phyloP scores from a whole-genome alignment of 441 rosid species.

The Populus hybrid region DNA sequence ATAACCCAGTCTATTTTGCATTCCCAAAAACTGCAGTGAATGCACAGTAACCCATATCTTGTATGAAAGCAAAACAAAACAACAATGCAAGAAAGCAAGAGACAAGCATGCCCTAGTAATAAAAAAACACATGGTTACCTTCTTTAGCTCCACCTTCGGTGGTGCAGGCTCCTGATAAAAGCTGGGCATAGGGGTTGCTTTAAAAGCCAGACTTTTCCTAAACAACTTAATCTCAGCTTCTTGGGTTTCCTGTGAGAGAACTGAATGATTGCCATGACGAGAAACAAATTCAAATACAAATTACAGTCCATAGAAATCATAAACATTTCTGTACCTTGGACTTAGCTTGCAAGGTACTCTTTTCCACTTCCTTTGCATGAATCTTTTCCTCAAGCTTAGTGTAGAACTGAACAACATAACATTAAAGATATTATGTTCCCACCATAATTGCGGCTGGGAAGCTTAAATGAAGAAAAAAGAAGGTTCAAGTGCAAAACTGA shows the following conservation, averaged over 20 bases:
- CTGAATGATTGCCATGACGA: slow-evolving; percentile 10
- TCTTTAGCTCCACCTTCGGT: slow-evolving; percentile 80
- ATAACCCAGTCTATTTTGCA: not conserved
- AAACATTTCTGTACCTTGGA: slow-evolving; percentile 61
- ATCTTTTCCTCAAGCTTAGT: slow-evolving; percentile 93
- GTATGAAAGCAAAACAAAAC: not conserved
- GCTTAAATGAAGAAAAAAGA: not conserved
- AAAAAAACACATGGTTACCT: slow-evolving; percentile 42
- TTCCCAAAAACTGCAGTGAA: not conserved
- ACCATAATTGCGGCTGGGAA: not conserved
- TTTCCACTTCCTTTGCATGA: slow-evolving; percentile 84
- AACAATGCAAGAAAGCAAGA: not conserved
- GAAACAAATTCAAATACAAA: slow-evolving; percentile 5
- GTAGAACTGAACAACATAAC: slow-evolving; percentile 58
- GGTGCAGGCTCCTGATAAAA: slow-evolving; percentile 98
- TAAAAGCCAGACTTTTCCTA: slow-evolving; percentile 88
- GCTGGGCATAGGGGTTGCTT: slow-evolving; percentile 97
- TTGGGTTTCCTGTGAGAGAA: slow-evolving; percentile 70
- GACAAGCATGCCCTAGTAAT: not conserved
- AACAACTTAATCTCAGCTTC: slow-evolving; percentile 92
- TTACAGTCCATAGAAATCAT: slow-evolving; percentile 6
- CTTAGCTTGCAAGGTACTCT: slow-evolving; percentile 70
- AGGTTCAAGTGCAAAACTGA: slow-evolving; percentile 23
- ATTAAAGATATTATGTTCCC: slow-evolving; percentile 1
- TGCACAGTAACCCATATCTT: not conserved